Base-by-base conservation (phyloP, 805 yeast species). In the Kuraishia borneana region DNA sequence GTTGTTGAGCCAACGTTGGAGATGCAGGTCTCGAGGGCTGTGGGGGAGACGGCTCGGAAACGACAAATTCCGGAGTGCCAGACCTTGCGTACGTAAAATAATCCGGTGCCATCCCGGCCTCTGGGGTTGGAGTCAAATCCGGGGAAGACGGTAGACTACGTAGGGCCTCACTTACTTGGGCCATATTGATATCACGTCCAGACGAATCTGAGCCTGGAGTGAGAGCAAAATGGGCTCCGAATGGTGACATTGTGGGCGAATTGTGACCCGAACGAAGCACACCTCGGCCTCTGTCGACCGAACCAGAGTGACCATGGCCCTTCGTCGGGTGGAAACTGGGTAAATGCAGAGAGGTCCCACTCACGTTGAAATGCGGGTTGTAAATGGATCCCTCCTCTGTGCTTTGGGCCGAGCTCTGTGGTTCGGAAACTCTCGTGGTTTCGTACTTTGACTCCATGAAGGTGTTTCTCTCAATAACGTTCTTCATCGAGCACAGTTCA, bases 391-490 rank as follows among this genome's bases (percentile, higher is more conserved):
- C 19, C 13, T 5, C 5, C 19, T 7, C 5, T 6, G 8, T 4
- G 4, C 22, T 10, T 8, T 18, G 36, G 28, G 23, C 6, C 1
- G 47, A 40, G n/a, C 9, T 9, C 7, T 17, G 14, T 7, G 5
- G 25, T 6, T 13, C 5, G 14, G 32, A 18, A 30, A 21, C 30
- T 33, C 23, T 27, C 37, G 42, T 16, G 14, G 21, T 12, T 13
- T 30, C 33, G 13, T 32, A 33, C 36, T 28, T 29, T 23, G 13
- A 37, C 32, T 29, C 43, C 41, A 39, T 43, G 59, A 68, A 47
- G 54, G 55, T 57, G 39, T 73, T 69, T 52, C 85, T 65, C 22
- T 67, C 68, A 23, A 58, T 48, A 29, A 72, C 69, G 35, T 55
- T 51, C 17, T 62, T 61, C 42, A 65, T 71, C 32, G 62, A 58